Evolutionary conservation across 352 stramenopile species (phyloP), one percentile per base, ranked within the genome.

Genomic region (Phytophthora hibernalis): DNA sequence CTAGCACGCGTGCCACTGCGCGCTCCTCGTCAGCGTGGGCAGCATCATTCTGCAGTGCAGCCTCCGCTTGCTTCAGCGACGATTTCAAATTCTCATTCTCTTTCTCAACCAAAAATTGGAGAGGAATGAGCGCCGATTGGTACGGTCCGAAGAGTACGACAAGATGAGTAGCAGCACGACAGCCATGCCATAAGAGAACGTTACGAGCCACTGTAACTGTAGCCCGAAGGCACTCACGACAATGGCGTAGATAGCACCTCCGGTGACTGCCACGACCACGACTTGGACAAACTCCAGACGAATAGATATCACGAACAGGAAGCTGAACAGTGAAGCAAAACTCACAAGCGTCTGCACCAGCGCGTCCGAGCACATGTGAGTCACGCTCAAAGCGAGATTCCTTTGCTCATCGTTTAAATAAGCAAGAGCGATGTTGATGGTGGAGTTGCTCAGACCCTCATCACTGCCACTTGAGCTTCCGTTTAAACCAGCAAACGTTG

Each of bases 241-340:
- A 30, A 85, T 68, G 26, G 76, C 72, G 68, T 91, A 94, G n/a
- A 79, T 87, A 5, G 79, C 58, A 7, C 82, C 69, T 16, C 77
- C 76, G 8, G 72, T 77, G 42, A 87, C 63, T 24, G 77, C 80
- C n/a, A 95, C 74, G n/a, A 93, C 65, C 51, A 90, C 76, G 18
- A 92, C 85, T 69, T 96, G 87, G 30, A 93, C 81, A 69, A 96
- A 96, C 67, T 96, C 89, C 24, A 96, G 69, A n/a, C 87, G 87
- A 54, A 93, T 92, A 5, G 86, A 92, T 40, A 95, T 87, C 47
- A 87, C 79, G 48, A 95, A 91, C 22, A 94, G 78, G 55, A 94
- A 93, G 60, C 80, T 91, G 58, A 92, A 91, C n/a, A 91, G 68
- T 31, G 80, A 91, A 15, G 76, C 65, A 67, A 93, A 93, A 24